Conservation (phyloP, 129 eudicot genomes). For the Smallanthus sonchifolius region DNA sequence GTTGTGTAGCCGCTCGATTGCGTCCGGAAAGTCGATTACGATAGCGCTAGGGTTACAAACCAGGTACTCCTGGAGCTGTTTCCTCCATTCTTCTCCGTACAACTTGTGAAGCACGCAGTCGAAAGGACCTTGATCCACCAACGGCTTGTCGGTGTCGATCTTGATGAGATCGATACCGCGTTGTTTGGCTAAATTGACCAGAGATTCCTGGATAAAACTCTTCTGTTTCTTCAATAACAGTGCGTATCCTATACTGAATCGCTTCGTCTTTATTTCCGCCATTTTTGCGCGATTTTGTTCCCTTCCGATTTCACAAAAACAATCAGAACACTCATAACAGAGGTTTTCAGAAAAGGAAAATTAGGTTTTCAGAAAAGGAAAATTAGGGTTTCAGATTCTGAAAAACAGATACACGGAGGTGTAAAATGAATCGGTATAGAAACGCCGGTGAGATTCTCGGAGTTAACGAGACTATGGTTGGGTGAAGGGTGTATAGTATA, state of each 20-base stretch:
- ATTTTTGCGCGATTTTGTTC: constrained; percentile 1
- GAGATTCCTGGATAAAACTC: constrained; percentile 57
- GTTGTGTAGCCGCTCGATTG: constrained; percentile 65
- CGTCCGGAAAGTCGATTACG: constrained; percentile 59
- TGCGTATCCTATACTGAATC: constrained; percentile 72
- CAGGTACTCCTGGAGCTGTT: constrained; percentile 42
- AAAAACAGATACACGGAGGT: neutral
- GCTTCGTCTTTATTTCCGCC: constrained; percentile 27
- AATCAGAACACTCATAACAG: constrained; percentile 26
- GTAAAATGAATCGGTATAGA: neutral
- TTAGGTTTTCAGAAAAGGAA: neutral
- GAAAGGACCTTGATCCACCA: constrained; percentile 79
- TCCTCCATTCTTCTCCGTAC: constrained; percentile 69
- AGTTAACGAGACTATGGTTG: constrained; percentile 29
- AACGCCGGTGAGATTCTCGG: constrained; percentile 30
- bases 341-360: neutral
- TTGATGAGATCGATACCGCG: constrained; percentile 62
- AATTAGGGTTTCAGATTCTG: constrained; percentile 5
- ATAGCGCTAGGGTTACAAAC: constrained; percentile 35
- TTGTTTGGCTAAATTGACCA: constrained; percentile 41
- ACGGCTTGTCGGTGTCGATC: constrained; percentile 50
- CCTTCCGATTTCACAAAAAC: neutral
- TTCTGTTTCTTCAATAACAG: constrained; percentile 65
- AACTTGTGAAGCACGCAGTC: constrained; percentile 76
- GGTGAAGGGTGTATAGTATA: neutral